phyloP scores from a whole-genome alignment of 805 yeast species.

The Vanderwaltozyma yarrowii region DNA sequence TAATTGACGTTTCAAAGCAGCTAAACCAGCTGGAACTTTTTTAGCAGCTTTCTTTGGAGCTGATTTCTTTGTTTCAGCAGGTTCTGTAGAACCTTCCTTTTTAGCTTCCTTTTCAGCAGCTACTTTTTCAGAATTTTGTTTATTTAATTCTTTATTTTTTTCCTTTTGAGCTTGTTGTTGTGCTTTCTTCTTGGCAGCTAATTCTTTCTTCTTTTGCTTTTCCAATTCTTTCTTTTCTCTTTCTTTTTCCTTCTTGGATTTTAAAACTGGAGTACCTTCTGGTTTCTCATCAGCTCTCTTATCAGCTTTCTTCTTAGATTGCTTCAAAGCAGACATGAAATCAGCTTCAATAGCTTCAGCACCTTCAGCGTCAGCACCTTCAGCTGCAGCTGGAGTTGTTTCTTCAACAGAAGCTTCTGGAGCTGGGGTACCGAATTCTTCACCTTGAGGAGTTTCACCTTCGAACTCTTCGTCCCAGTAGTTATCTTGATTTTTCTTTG shows the following conservation, averaged over 20 bases:
- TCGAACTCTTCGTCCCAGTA: slow-evolving; percentile 73
- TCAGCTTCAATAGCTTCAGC: slow-evolving; percentile 47
- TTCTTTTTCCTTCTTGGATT: slow-evolving; percentile 89
- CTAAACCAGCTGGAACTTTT: slow-evolving; percentile 83
- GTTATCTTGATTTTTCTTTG: slow-evolving; percentile 62
- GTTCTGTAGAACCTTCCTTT: slow-evolving; percentile 18
- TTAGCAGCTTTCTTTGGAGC: slow-evolving; percentile 34
- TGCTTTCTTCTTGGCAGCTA: slow-evolving; percentile 76
- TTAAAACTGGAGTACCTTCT: slow-evolving; percentile 59
- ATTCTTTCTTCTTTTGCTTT: slow-evolving; percentile 83
- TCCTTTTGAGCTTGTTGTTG: slow-evolving; percentile 52
- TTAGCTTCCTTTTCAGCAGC: slow-evolving; percentile 30
- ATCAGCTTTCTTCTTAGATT: slow-evolving; percentile 65
- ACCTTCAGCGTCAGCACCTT: slow-evolving; percentile 23
- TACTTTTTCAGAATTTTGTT: slow-evolving; percentile 28
- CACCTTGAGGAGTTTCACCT: slow-evolving; percentile 40
- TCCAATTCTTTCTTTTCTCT: slow-evolving; percentile 90
- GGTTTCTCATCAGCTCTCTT: slow-evolving; percentile 59
- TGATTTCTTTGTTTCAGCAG: slow-evolving; percentile 27
- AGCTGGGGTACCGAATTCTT: slow-evolving; percentile 36
- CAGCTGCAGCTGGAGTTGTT: slow-evolving; percentile 5
- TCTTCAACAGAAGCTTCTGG: slow-evolving; percentile 20
- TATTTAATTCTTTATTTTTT: slow-evolving; percentile 41
- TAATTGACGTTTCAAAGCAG: slow-evolving; percentile 82
- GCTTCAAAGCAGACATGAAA: slow-evolving; percentile 74